Conservation (phyloP, 1,284 basidiomycete genomes). For the Ceraceosorus guamensis region DNA sequence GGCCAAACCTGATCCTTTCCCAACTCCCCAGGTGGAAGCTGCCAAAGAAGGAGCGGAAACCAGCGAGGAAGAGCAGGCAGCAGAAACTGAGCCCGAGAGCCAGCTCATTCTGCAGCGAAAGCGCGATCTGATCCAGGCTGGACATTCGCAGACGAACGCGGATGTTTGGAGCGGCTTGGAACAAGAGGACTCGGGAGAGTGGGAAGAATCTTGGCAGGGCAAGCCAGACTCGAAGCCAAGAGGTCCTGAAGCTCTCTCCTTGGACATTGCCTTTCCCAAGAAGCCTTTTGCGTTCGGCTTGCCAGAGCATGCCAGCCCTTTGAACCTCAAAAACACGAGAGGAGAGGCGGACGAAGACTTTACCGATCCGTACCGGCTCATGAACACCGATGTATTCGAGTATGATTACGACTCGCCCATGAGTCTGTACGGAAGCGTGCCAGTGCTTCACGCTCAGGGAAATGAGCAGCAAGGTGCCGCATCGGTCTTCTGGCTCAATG, state of each 20-base stretch:
- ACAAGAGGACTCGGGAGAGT: constrained; percentile 61
- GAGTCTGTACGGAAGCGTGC: constrained; percentile 65
- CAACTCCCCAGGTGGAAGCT: constrained; percentile 23
- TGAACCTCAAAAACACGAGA: constrained; percentile 63
- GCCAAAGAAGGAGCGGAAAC: constrained; percentile 1
- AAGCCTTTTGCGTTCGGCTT: constrained; percentile 87
- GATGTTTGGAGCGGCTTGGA: constrained; percentile 41
- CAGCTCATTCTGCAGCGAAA: constrained; percentile 32
- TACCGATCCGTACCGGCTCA: constrained; percentile 82
- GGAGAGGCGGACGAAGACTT: constrained; percentile 33
- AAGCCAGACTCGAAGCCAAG: constrained; percentile 93
- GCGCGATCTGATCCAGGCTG: constrained; percentile 8
- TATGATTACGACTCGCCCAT: constrained; percentile 85
- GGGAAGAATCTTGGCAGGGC: constrained; percentile 78
- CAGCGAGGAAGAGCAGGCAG: constrained; percentile 2
- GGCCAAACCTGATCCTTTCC: constrained; percentile 38
- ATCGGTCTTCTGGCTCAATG: constrained; percentile 82
- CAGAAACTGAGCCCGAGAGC: not conserved
- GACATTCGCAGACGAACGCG: constrained; percentile 1
- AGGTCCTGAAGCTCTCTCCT: constrained; percentile 88
- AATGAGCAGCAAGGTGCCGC: constrained; percentile 58
- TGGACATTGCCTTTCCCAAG: constrained; percentile 89
- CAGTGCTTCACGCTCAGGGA: constrained; percentile 80
- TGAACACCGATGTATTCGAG: constrained; percentile 95
- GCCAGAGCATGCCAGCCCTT: constrained; percentile 86